A percentile compares a stretch with the other conserved stretches of the same genome.
Conservation (phyloP, 2,329 filamentous ascomycete genomes). For the Sporothrix brunneoviolacea region DNA sequence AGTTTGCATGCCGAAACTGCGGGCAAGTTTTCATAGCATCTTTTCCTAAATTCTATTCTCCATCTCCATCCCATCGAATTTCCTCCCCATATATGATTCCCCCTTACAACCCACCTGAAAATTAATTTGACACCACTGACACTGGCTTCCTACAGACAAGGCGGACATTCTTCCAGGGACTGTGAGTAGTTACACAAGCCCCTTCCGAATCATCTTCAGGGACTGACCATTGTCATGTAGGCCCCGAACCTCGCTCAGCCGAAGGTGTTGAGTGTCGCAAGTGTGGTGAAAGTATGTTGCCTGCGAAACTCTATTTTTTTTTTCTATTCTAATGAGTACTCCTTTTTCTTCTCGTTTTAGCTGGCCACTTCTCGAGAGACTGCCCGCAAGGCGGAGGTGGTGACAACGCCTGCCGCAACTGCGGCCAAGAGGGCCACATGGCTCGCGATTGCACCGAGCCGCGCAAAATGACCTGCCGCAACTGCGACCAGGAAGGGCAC, state of each 20-base stretch:
- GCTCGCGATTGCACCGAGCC: constrained; percentile 54
- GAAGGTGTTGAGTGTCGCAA: constrained; percentile 59
- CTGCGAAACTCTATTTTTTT: background rate
- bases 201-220: no score
- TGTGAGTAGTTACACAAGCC: constrained; percentile 46
- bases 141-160: no score
- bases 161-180: constrained; percentile 44
- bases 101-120: no score
- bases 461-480: constrained; percentile 45
- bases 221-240: no score
- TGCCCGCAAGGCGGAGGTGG: constrained; percentile 56
- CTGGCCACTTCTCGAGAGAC: constrained; percentile 56
- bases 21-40: no score
- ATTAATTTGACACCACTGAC: no score
- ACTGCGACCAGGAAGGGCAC: constrained; percentile 56
- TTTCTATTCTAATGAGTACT: background rate
- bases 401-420: constrained; percentile 53
- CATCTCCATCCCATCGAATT: no score
- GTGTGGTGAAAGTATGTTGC: constrained; percentile 50
- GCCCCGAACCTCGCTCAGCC: constrained; percentile 53
- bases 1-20: constrained; percentile 63
- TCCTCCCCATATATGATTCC: no score
- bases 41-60: no score
- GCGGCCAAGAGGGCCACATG: constrained; percentile 55
- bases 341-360: constrained; percentile 28